Percentiles rank a stretch among this genome's conserved stretches.
Evolutionary conservation across 2,329 filamentous ascomycete genomes (phyloP).

Genomic region (Parafenestella ontariensis): DNA sequence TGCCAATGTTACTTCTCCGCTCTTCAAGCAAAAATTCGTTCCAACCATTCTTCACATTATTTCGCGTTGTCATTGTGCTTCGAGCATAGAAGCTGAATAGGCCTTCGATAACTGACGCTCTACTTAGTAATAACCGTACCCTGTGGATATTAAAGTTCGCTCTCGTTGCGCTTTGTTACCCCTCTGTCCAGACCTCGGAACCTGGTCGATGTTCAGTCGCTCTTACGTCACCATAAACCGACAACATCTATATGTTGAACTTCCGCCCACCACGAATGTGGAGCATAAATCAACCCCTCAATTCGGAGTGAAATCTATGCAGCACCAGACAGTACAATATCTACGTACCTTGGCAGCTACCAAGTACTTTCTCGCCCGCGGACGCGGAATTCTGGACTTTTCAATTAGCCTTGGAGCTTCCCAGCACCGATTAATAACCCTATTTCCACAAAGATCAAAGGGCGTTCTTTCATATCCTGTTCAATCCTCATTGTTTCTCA

Average conservation of each 20-base stretch:
- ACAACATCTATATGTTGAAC: constrained; percentile 1
- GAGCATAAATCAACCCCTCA: background rate
- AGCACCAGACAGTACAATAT: background rate
- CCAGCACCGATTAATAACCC: background rate
- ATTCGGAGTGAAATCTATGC: background rate
- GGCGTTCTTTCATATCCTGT: background rate
- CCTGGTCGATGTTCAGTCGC: background rate
- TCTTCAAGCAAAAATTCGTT: constrained; percentile 31
- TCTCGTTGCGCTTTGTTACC: background rate
- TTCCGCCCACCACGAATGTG: background rate
- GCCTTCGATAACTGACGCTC: background rate
- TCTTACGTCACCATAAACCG: constrained; percentile 14
- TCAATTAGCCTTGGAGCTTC: background rate
- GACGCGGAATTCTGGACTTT: constrained; percentile 9
- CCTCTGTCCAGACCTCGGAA: constrained; percentile 12
- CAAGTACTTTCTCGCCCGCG: constrained; percentile 9
- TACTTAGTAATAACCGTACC: background rate
- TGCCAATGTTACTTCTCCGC: constrained; percentile 40
- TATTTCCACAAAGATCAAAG: background rate
- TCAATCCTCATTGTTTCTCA: background rate
- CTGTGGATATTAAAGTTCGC: background rate
- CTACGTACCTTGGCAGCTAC: background rate
- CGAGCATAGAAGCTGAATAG: background rate
- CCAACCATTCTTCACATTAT: constrained; percentile 5
- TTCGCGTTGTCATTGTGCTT: background rate